Evolutionary conservation across 108 stramenopile species (phyloP).

Genomic region (Pseudonitzschia pungens): DNA sequence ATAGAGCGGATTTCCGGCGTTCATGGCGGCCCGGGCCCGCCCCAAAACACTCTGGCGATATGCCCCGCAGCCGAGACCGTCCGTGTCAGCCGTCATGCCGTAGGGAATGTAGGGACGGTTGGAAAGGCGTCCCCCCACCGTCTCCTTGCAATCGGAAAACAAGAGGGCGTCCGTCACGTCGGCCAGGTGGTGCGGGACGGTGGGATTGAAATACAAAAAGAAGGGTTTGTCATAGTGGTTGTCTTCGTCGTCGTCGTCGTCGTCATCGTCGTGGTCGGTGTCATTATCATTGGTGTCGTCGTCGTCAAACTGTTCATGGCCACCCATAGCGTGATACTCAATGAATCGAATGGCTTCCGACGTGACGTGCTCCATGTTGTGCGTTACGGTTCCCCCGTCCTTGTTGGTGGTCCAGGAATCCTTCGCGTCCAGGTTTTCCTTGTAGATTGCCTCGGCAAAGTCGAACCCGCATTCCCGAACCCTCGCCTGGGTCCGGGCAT

Average conservation of each 20-base stretch:
- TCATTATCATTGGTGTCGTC: neutral
- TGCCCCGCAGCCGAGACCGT: neutral
- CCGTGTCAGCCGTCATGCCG: slow-evolving; percentile 9
- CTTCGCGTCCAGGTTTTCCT: neutral
- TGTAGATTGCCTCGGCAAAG: slow-evolving; percentile 12
- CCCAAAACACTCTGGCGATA: slow-evolving; percentile 25
- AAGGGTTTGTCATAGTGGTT: slow-evolving; percentile 22
- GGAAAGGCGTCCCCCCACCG: neutral
- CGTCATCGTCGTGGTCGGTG: neutral
- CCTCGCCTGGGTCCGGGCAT: neutral
- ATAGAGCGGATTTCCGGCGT: neutral
- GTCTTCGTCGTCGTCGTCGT: neutral
- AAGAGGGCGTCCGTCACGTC: slow-evolving; percentile 29
- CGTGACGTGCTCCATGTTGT: slow-evolving; percentile 42
- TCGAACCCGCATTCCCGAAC: slow-evolving; percentile 20
- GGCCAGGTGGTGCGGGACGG: slow-evolving; percentile 39
- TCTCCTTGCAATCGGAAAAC: slow-evolving; percentile 26
- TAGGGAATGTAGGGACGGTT: slow-evolving; percentile 7
- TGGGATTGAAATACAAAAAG: slow-evolving; percentile 50
- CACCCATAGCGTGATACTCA: neutral
- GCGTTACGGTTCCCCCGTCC: slow-evolving; percentile 23
- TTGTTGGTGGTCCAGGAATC: neutral
- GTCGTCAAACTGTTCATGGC: neutral
- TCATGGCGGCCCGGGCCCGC: slow-evolving; percentile 4
- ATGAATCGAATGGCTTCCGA: slow-evolving; percentile 34